phyloP scores from a whole-genome alignment of 2,329 filamentous ascomycete species.

The Didymella pomorum region DNA sequence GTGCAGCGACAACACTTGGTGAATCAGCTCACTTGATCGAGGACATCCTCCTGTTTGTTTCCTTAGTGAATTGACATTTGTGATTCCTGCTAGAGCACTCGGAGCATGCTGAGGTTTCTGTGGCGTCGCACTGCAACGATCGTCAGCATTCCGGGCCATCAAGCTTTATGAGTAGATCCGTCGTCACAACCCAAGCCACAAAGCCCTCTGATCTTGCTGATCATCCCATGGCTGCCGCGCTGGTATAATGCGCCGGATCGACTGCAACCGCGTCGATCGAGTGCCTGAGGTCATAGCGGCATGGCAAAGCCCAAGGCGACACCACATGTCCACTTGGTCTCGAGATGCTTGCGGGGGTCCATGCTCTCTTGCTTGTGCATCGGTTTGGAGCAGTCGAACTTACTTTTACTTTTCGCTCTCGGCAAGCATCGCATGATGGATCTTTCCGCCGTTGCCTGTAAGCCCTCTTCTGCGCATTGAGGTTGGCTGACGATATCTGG shows the following conservation, averaged over 20 bases:
- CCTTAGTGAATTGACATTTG: conserved; percentile 98
- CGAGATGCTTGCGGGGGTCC: background rate
- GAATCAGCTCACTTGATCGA: conserved; percentile 78
- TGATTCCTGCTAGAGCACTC: conserved; percentile 97
- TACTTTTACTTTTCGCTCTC: conserved; percentile 78
- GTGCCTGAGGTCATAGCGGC: background rate
- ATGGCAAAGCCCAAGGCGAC: background rate
- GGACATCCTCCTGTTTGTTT: conserved; percentile 98
- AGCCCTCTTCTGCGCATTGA: conserved; percentile 85
- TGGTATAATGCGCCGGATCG: background rate
- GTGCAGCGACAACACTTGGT: background rate
- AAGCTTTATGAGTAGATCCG: background rate
- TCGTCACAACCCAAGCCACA: background rate
- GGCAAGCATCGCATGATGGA: conserved; percentile 95
- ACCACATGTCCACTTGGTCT: background rate
- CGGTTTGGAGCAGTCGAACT: conserved; percentile 10
- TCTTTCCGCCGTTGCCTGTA: conserved; percentile 96
- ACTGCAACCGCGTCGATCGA: background rate
- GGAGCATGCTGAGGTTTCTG: conserved; percentile 93
- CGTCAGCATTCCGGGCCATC: conserved; percentile 23
- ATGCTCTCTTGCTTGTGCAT: background rate
- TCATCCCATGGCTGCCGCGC: background rate
- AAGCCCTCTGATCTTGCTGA: background rate
- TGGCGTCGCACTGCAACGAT: conserved; percentile 82
- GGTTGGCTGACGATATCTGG: conserved; percentile 57